A percentile compares a stretch with the other conserved stretches of the same genome.
Conservation (phyloP, 2,329 filamentous ascomycete genomes). For the Phialophora chinensis region DNA sequence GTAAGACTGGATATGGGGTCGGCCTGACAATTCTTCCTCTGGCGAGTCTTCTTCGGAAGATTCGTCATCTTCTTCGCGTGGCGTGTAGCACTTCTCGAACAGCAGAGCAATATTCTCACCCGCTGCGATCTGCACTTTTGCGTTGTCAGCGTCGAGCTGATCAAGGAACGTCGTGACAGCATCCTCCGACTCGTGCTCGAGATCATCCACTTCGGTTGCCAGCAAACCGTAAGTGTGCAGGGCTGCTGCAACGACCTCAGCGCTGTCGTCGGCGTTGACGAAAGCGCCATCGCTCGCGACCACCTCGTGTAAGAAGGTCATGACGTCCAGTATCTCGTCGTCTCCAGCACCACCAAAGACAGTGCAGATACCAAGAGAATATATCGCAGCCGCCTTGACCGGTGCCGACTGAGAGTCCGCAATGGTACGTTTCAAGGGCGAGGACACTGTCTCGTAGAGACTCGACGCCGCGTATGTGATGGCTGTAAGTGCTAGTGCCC, state of each 20-base stretch:
- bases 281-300: constrained; percentile 77
- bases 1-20: constrained; percentile 38
- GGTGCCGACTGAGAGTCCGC: constrained; percentile 69
- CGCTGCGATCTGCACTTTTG: constrained; percentile 75
- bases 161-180: constrained; percentile 83
- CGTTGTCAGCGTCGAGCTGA: constrained; percentile 77
- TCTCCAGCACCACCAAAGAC: constrained; percentile 76
- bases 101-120: constrained; percentile 82
- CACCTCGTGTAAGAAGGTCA: constrained; percentile 78
- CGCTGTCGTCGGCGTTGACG: constrained; percentile 73
- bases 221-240: constrained; percentile 81
- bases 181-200: constrained; percentile 71
- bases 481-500: constrained; percentile 72
- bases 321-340: constrained; percentile 71
- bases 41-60: constrained; percentile 52
- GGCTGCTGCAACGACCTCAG: constrained; percentile 73
- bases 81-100: constrained; percentile 73
- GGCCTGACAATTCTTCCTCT: constrained; percentile 53
- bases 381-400: constrained; percentile 74
- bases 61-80: constrained; percentile 62
- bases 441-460: constrained; percentile 67
- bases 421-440: constrained; percentile 66
- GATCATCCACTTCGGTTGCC: constrained; percentile 76
- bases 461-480: constrained; percentile 69
- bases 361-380: constrained; percentile 72